Evolutionary conservation across 768 basidiomycete species (phyloP), one percentile per base, ranked within the genome.

Genomic region (Agaricus sinodeliciosus): DNA sequence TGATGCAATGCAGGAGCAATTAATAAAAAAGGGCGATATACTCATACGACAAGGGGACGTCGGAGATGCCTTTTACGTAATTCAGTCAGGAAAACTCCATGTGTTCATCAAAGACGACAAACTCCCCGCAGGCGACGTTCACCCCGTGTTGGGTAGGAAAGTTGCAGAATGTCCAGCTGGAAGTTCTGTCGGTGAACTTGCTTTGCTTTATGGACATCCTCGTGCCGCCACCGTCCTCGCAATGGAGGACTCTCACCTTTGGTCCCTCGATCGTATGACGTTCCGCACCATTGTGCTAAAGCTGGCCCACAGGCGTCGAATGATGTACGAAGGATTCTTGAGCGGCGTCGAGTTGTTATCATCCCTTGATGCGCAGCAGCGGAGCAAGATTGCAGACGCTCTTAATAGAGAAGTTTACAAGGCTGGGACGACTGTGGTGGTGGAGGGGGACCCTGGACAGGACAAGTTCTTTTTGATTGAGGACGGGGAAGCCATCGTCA

Each of bases 271-370:
- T 72, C 87, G 96, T 52, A 93, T 94, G 61, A 98, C 94, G 3
- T 99, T 98, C 85, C 84, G 96, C 43, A 96, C 93, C 5, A 97
- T 99, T 70, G 88, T 99, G 49, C 78, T 98, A 56, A 94, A 94
- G 67, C 85, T 91, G 48, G 92, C 93, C 31, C 87, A 94, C 60
- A 78, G 88, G 53, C 84, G 93, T 59, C 77, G 95, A 48, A 90
- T 89, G 60, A 94, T 96, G 87, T 98, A 98, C 67, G 96, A 99
- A 67, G 81, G 85, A 34, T 99, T 99, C 78, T 74, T 99, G 51
- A 82, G 84, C n/a, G 90, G 87, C 7, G 94, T 97, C 13, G 81
- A 86, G 2, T 79, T 99, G 43, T 77, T 99, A 41, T 82, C 87
- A 27, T 88, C 90, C 7, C 80, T 99, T 41, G 87, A 87, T 61